Conservation (phyloP, 2,329 filamentous ascomycete species). For the Graphiopsis chlorocephala region DNA sequence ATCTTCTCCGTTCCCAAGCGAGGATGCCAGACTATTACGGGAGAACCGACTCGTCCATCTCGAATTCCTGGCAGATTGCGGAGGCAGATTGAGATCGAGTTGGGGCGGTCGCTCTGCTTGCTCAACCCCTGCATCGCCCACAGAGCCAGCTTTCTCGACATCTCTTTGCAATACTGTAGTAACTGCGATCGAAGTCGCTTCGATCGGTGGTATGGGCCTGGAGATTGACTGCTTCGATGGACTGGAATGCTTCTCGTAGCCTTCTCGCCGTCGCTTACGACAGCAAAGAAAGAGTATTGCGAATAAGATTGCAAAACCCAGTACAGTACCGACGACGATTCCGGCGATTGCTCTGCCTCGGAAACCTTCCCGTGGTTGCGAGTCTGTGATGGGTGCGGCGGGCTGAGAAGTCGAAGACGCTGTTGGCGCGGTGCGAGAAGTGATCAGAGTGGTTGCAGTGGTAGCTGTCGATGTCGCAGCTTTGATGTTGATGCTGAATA, state of each 20-base stretch:
- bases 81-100: constrained; percentile 35
- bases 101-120: constrained; percentile 35
- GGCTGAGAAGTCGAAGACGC: constrained; percentile 4
- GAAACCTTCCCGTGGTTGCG: neutral
- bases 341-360: constrained; percentile 32
- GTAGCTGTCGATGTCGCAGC: constrained; percentile 10
- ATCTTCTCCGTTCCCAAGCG: constrained; percentile 40
- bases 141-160: constrained; percentile 38
- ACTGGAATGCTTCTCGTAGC: constrained; percentile 19
- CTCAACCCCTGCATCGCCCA: constrained; percentile 19
- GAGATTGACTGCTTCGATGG: constrained; percentile 39
- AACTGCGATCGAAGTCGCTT: constrained; percentile 25
- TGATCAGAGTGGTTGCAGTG: constrained; percentile 20
- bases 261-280: constrained; percentile 25
- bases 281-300: constrained; percentile 27
- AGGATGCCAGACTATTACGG: constrained; percentile 34
- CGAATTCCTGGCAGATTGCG: constrained; percentile 24
- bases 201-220: constrained; percentile 37
- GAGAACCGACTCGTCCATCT: constrained; percentile 35
- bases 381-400: constrained; percentile 14
- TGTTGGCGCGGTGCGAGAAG: constrained; percentile 16
- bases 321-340: constrained; percentile 33
- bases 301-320: constrained; percentile 26
- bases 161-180: constrained; percentile 31
- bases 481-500: constrained; percentile 43